phyloP scores from a whole-genome alignment of 2,329 filamentous ascomycete species.

The Aureobasidium lini region DNA sequence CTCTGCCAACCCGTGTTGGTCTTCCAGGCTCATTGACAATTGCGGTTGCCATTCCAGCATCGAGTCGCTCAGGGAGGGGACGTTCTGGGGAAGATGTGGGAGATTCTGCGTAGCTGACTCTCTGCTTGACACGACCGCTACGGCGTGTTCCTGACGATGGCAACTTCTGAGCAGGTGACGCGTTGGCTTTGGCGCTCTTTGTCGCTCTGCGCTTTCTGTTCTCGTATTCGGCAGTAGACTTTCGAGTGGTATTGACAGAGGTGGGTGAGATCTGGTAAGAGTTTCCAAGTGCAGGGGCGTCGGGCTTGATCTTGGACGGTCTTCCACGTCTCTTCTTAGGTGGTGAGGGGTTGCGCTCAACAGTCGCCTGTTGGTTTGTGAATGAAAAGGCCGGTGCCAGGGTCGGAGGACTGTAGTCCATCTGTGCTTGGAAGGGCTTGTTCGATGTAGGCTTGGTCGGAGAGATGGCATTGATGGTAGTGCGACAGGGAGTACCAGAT shows the following conservation, averaged over 20 bases:
- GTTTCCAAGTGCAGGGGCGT: neutral
- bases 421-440: neutral
- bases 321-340: constrained; percentile 5
- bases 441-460: neutral
- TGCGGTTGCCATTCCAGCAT: neutral
- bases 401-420: neutral
- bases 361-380: no score
- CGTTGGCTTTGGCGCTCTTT: neutral
- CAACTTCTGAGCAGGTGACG: neutral
- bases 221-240: no score
- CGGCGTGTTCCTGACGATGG: constrained; percentile 1
- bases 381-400: neutral
- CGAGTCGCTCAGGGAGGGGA: neutral
- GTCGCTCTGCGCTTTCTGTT: neutral
- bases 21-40: neutral
- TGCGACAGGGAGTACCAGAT: neutral
- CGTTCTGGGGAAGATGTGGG: neutral
- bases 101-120: constrained; percentile 6
- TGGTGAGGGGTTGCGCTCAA: neutral
- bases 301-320: neutral
- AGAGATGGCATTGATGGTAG: neutral
- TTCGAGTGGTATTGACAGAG: no score
- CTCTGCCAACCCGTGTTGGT: neutral
- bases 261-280: neutral
- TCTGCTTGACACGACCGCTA: constrained; percentile 9